phyloP scores from a whole-genome alignment of 1,139 yeast species.

The Yamadazyma trypodendri region DNA sequence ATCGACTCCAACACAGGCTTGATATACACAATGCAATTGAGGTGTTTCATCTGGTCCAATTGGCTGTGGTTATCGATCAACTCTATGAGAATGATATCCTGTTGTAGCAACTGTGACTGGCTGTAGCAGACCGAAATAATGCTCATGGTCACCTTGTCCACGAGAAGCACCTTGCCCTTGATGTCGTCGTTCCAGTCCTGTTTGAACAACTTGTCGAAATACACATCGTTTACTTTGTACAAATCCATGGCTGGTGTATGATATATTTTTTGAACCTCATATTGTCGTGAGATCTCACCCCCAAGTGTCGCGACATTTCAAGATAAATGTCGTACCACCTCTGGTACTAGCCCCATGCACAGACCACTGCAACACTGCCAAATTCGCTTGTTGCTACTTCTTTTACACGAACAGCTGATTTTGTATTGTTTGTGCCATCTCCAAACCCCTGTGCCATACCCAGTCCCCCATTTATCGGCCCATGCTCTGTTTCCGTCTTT shows the following conservation, averaged over 20 bases:
- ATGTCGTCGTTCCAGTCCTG: slow-evolving; percentile 21
- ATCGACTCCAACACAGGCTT: slow-evolving; percentile 72
- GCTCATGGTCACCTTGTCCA: slow-evolving; percentile 79
- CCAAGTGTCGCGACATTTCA: too few relatives aligned
- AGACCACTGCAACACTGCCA: too few relatives aligned
- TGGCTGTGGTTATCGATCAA: slow-evolving; percentile 59
- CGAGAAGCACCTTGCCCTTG: slow-evolving; percentile 69
- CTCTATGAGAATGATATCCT: slow-evolving; percentile 81
- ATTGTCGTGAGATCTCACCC: too few relatives aligned
- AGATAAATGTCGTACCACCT: slow-evolving; percentile 10
- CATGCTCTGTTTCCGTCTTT: not conserved
- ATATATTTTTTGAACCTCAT: too few relatives aligned
- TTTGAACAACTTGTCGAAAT: slow-evolving; percentile 38
- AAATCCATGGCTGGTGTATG: slow-evolving; percentile 23
- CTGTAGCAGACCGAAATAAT: slow-evolving; percentile 84
- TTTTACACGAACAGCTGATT: too few relatives aligned
- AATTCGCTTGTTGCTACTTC: too few relatives aligned
- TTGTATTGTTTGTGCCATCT: too few relatives aligned
- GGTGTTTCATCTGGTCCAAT: slow-evolving; percentile 72
- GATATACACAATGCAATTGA: slow-evolving; percentile 78
- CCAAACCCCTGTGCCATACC: too few relatives aligned
- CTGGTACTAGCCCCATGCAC: too few relatives aligned
- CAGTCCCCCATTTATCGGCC: too few relatives aligned
- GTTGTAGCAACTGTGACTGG: slow-evolving; percentile 77
- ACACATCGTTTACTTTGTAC: slow-evolving; percentile 33